Base-by-base conservation (phyloP, 2,329 filamentous ascomycete species). In the Neoarthrinium moseri region DNA sequence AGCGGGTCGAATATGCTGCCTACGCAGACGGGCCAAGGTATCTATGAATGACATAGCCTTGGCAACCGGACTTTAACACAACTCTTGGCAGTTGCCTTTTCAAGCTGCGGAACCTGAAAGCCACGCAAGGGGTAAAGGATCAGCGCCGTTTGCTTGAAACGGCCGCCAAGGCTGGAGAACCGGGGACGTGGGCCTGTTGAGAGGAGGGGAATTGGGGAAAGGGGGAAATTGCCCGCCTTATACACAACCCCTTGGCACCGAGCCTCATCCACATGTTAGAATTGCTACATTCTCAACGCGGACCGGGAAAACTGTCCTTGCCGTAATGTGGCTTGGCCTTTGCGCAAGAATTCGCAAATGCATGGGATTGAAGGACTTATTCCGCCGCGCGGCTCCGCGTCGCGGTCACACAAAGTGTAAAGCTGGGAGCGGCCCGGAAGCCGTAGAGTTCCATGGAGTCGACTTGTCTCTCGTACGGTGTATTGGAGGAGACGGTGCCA, bases 351-450 rank as follows among this genome's bases (percentile, higher is more conserved):
- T 17, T 7, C 32, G 21, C 11, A 26, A 20, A 43, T 13, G 26
- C 6, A 5, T 35, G 41, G 30, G 41, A 44, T 44, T 44, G 41
- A 44, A 35, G 41, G 41, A 44, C 41, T 35, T 44, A 36, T 44
- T 44, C 23, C 21, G 23, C 33, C 33, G 41, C 41, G 32, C 32
- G 30, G 32, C 22, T 34, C 18, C 21, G 30, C 32, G 8, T n/a
- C n/a, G n/a, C n/a, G n/a, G n/a, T n/a, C n/a, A n/a, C n/a, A n/a
- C n/a, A n/a, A n/a, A n/a, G n/a, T 17, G 10, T 10, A 18, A 17
- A 12, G 8, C 15, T 18, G 21, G 27, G 23, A 29, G 40, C 40
- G 40, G 40, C 40, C 40, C 40, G 40, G 27, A 27, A 21, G 27
- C 40, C 40, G 40, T 20, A 33, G 15, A 11, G 17, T 15, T 35